Evolutionary conservation across 2,329 filamentous ascomycete genomes (phyloP).

Genomic region (Didymosphaeria variabile): DNA sequence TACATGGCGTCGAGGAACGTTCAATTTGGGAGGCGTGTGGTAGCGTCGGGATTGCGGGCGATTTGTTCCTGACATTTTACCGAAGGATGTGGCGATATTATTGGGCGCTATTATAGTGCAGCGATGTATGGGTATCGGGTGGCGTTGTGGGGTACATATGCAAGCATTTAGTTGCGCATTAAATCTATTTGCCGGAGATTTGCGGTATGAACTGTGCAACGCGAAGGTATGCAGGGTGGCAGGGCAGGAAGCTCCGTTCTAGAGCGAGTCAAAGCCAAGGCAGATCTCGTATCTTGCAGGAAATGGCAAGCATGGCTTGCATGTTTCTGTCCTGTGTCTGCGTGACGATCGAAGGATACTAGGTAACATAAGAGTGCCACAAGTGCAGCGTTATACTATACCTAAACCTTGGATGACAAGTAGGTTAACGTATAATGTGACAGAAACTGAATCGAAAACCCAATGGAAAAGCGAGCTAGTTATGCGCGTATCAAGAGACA

Average conservation of each 20-base stretch:
- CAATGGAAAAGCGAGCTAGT: too few relatives aligned
- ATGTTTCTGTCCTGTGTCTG: neutral
- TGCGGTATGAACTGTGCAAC: neutral
- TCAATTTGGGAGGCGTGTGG: neutral
- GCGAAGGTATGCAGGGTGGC: neutral
- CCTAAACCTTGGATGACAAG: too few relatives aligned
- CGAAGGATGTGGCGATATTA: slow-evolving; percentile 6
- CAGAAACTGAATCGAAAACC: too few relatives aligned
- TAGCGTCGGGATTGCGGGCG: slow-evolving; percentile 11
- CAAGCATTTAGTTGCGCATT: slow-evolving; percentile 4
- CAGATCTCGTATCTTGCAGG: neutral
- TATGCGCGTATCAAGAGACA: too few relatives aligned
- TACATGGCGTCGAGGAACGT: neutral
- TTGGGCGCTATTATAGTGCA: slow-evolving; percentile 1
- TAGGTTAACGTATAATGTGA: too few relatives aligned
- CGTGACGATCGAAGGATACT: too few relatives aligned
- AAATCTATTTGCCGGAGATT: neutral
- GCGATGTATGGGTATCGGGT: neutral
- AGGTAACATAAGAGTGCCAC: too few relatives aligned
- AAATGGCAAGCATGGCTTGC: neutral
- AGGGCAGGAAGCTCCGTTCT: neutral
- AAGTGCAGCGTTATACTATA: too few relatives aligned
- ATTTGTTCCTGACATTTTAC: slow-evolving; percentile 9
- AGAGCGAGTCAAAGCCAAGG: neutral
- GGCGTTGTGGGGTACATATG: slow-evolving; percentile 11